Base-by-base conservation (phyloP, 441 rosid species). In the Croton laevigatus region DNA sequence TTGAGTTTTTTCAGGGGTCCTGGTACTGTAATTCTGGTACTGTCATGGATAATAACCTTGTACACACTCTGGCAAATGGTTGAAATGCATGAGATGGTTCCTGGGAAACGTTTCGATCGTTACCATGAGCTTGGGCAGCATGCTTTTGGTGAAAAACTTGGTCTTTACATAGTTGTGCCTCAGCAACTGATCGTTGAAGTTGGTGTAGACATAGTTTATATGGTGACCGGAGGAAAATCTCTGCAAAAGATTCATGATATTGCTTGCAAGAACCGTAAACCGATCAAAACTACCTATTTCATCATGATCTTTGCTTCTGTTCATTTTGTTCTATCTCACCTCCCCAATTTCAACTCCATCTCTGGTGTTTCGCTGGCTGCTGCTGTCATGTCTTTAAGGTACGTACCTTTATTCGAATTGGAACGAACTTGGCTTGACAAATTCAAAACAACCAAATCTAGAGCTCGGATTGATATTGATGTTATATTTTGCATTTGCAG, bases 31-130 rank as follows among this genome's bases (percentile, higher is more conserved):
- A 65, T 87, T 3, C 77, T 91, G 70, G 14, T 82, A 27, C 22
- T 87, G 53, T 91, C 97, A 59, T 91, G 97, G 97, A 5, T 81
- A 14, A 77, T 89, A 34, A 89, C 97, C 13, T 66, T 91, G 38
- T 93, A 89, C 84, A 91, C 98, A 2, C 71, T 91, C 3, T 91
- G 98, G 96, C 96, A 91, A 70, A 93, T 89, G 98, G 98, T 93
- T 70, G 91, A 93, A 75, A 89, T 91, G 96, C 98, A 91, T 23
- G 97, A 91, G 73, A 89, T 89, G 86, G 85, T 91, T 12, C 93
- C 90, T 0, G 94, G 97, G 9, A 93, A 84, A 81, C 81, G 94
- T 19, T 88, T 93, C 3, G 97, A 93, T 54, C 71, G 97, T 79
- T 89, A 91, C 81, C 97, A 91, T 46, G 97, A 93, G 80, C 82